These are phyloP conservation scores for Spergularia bocconei DNA, from an alignment of 148 eudicot genomes.

Conservation along the genomic window DNA sequence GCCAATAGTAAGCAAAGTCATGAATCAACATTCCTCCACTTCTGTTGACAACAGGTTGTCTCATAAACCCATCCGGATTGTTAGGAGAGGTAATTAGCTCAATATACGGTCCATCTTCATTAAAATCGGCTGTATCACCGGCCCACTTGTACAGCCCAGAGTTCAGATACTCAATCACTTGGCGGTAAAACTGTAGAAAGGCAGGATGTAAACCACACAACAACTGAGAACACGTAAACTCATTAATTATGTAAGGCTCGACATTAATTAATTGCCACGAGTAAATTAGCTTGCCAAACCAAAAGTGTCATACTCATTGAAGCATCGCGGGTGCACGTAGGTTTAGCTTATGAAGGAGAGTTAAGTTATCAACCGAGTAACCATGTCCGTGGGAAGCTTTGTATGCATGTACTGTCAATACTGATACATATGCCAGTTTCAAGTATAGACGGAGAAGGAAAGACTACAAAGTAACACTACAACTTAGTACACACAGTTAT, in stretches of 20 bases:
- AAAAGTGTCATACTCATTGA: too few species aligned
- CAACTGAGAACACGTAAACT: neutral
- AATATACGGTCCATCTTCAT: constrained; percentile 65
- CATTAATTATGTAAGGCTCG: neutral
- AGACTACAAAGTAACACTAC: too few species aligned
- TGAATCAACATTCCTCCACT: constrained; percentile 63
- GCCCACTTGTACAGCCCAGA: constrained; percentile 96
- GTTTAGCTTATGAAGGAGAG: too few species aligned
- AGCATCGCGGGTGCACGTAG: too few species aligned
- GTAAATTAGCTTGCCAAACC: too few species aligned
- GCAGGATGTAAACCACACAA: neutral
- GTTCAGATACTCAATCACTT: constrained; percentile 71
- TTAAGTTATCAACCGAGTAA: too few species aligned
- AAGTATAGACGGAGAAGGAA: too few species aligned
- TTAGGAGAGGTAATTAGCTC: constrained; percentile 97
- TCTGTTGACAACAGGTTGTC: constrained; percentile 65
- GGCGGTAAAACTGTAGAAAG: constrained; percentile 69
- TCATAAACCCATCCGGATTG: constrained; percentile 83
- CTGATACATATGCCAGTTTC: too few species aligned
- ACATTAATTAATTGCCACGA: too few species aligned
- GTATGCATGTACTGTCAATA: too few species aligned
- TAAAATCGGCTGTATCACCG: constrained; percentile 65
- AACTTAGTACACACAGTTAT: too few species aligned
- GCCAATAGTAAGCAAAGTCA: constrained; percentile 98
- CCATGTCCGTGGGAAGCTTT: too few species aligned